Base-by-base conservation (phyloP, 176 grass and related monocot genomes). In the Bothriochloa decipiens region DNA sequence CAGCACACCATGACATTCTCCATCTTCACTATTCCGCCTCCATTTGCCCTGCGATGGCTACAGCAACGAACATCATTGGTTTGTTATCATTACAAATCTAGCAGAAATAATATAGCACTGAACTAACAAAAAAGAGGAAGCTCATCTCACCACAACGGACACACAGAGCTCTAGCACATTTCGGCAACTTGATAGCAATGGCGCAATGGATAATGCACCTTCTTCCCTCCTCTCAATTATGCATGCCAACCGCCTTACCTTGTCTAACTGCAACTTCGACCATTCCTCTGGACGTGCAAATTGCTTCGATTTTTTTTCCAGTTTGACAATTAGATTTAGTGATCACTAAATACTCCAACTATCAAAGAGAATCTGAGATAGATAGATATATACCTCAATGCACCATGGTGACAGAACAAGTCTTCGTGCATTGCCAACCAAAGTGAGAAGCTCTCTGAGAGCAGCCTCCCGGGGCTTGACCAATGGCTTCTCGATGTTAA, bases 371-470 rank as follows among this genome's bases (percentile, higher is more conserved):
- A 52, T 69, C 8, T 12, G 50, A 78, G 11, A 17, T 60, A 28
- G 47, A 50, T 60, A 28, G 47, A 50, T 49, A 72, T 74, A 58
- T 85, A 92, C 90, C 90, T 92, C 86, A 49, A 89, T 89, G 83
- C 90, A 92, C 87, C 90, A 92, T n/a, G 90, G 75, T 14, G 90
- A 92, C 12, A 92, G 84, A 53, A 71, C 46, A 9, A 92, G 84
- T 62, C 69, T 86, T 27, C 35, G 80, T 62, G 27, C 79, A 70
- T 92, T 89, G 15, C 68, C 80, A 63, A 89, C 90, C 64, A 76
- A 70, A 35, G 50, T 25, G 63, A 92, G 75, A 58, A 89, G 87
- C 75, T 75, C 80, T 65, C 80, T 78, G n/a, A 89, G 57, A 74
- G 85, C 40, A 69, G 47, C 69, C 49, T 81, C 75, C 41, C 47